A percentile compares a stretch with the other conserved stretches of the same genome.
Evolutionary conservation across 495 filamentous ascomycete species (phyloP).

Genomic region (Evernia prunastri): DNA sequence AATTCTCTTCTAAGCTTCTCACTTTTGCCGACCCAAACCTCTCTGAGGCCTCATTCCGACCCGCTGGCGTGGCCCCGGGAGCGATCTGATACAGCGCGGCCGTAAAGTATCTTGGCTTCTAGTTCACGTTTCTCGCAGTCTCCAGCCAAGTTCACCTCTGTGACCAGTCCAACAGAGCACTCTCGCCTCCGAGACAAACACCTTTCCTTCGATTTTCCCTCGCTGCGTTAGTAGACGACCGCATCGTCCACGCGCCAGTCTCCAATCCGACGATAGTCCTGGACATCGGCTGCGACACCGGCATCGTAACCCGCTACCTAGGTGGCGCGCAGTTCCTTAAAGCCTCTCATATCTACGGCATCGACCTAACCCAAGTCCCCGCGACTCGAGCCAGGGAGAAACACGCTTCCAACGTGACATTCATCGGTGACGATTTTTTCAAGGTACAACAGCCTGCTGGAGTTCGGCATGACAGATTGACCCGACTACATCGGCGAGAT

Average conservation of each 20-base stretch:
- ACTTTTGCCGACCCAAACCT: no score
- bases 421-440: constrained; percentile 14
- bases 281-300: constrained; percentile 87
- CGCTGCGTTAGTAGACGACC: constrained; percentile 10
- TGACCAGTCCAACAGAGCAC: constrained; percentile 8
- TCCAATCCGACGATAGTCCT: constrained; percentile 41
- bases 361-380: constrained; percentile 75
- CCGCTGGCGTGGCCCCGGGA: no score
- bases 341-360: constrained; percentile 53
- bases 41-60: no score
- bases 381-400: constrained; percentile 48
- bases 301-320: constrained; percentile 83
- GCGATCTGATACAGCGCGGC: no score
- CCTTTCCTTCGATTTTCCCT: background rate
- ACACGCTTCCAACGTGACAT: constrained; percentile 8
- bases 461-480: constrained; percentile 20
- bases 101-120: no score
- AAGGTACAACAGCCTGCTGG: constrained; percentile 13
- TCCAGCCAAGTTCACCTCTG: background rate
- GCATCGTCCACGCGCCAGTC: constrained; percentile 16
- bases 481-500: constrained; percentile 6
- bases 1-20: no score
- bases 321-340: constrained; percentile 53
- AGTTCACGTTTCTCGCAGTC: no score
- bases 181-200: constrained; percentile 16